Evolutionary conservation across 768 basidiomycete species (phyloP).

Genomic region (Sporobolomyces roseus): DNA sequence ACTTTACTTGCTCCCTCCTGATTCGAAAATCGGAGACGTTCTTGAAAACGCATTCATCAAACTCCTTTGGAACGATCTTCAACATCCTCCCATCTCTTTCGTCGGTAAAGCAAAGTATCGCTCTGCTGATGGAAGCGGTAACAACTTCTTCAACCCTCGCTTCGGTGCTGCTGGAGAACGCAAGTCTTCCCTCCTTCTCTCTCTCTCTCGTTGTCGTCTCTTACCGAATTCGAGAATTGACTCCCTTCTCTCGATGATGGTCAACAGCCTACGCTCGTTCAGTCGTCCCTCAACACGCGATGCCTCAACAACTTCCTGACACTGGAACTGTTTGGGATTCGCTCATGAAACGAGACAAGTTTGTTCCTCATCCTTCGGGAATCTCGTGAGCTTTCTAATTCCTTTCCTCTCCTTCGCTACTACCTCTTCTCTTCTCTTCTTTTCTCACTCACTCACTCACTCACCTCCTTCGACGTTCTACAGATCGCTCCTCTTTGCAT

Average conservation of each 20-base stretch:
- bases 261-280: slow-evolving; percentile 31
- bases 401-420: slow-evolving; percentile 55
- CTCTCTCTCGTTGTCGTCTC: not conserved
- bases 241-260: not conserved
- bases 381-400: slow-evolving; percentile 73
- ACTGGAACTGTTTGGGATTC: slow-evolving; percentile 63
- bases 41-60: slow-evolving; percentile 19
- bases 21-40: slow-evolving; percentile 10
- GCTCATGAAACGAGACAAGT: slow-evolving; percentile 66
- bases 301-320: slow-evolving; percentile 55
- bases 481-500: slow-evolving; percentile 31
- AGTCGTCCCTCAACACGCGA: slow-evolving; percentile 24
- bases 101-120: slow-evolving; percentile 52
- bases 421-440: not conserved
- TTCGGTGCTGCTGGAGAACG: slow-evolving; percentile 71
- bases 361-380: slow-evolving; percentile 59
- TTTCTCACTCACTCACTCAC: not conserved
- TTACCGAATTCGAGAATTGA: not conserved
- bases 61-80: slow-evolving; percentile 59
- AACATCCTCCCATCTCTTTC: slow-evolving; percentile 46
- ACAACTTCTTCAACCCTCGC: slow-evolving; percentile 66
- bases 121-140: slow-evolving; percentile 69
- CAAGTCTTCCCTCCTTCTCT: not conserved
- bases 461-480: not conserved
- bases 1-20: slow-evolving; percentile 23